Conservation (phyloP, 257 asterid species). For the Plantago elongata region DNA sequence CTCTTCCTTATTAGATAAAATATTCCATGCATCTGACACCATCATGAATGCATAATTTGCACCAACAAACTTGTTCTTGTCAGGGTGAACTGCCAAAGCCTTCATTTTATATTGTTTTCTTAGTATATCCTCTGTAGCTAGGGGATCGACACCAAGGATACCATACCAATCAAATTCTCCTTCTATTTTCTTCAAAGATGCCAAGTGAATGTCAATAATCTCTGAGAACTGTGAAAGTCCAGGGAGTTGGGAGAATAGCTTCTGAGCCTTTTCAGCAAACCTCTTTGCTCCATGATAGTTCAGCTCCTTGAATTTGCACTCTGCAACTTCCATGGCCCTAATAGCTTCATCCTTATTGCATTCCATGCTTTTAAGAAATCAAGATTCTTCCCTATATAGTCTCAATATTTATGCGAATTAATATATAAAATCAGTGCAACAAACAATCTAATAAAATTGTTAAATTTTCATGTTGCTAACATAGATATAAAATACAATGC, state of each 20-base stretch:
- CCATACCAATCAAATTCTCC: background rate
- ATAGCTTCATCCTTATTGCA: background rate
- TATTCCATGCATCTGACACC: background rate
- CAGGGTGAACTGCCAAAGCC: background rate
- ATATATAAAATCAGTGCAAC: too few species aligned
- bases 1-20: background rate
- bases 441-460: too few species aligned
- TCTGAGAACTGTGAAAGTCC: background rate
- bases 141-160: background rate
- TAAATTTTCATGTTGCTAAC: too few species aligned
- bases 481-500: too few species aligned
- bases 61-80: background rate
- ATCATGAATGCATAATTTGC: background rate
- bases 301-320: background rate
- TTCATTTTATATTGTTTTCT: background rate
- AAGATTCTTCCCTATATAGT: too few species aligned
- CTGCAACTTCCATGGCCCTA: background rate
- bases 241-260: background rate
- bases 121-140: background rate
- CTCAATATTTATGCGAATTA: too few species aligned
- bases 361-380: background rate
- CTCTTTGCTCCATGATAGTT: background rate
- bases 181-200: background rate
- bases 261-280: background rate
- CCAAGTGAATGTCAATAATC: background rate